Evolutionary conservation across 257 asterid genomes (phyloP).

Genomic region (Pogostemon cablin): DNA sequence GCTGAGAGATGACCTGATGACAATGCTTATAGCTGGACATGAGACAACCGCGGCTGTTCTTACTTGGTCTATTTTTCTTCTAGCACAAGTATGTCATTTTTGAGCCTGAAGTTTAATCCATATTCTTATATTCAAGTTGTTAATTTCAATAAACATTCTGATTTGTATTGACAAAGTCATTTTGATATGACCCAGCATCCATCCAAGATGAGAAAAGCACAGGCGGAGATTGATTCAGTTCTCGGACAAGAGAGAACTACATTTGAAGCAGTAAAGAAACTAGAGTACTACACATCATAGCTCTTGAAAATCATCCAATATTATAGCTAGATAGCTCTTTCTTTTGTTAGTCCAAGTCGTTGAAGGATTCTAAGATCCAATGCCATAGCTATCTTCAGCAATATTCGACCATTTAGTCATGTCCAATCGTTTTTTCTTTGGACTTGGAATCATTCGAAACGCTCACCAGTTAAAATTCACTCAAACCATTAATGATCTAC

Average conservation of each 20-base stretch:
- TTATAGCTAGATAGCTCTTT: slow-evolving; percentile 1
- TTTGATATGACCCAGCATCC: slow-evolving; percentile 69
- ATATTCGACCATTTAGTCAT: slow-evolving; percentile 2
- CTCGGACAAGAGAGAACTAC: slow-evolving; percentile 66
- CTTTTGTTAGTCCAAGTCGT: neutral
- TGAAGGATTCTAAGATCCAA: neutral
- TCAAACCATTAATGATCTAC: neutral
- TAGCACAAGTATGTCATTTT: slow-evolving; percentile 71
- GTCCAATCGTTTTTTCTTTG: neutral
- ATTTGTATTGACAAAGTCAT: slow-evolving; percentile 18
- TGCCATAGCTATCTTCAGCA: neutral
- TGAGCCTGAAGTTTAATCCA: slow-evolving; percentile 4
- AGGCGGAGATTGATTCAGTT: slow-evolving; percentile 81
- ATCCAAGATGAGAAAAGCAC: slow-evolving; percentile 88
- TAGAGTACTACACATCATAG: slow-evolving; percentile 58
- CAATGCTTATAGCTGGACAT: slow-evolving; percentile 99
- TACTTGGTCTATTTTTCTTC: slow-evolving; percentile 93
- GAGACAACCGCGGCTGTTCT: slow-evolving; percentile 99
- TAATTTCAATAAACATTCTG: slow-evolving; percentile 7
- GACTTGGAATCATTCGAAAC: neutral
- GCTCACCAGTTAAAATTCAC: neutral
- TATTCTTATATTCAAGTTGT: neutral
- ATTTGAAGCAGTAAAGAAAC: slow-evolving; percentile 67
- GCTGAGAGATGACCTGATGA: slow-evolving; percentile 98
- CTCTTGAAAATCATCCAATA: slow-evolving; percentile 23